Percentiles rank a stretch among this genome's conserved stretches.
Evolutionary conservation across 2,329 filamentous ascomycete genomes (phyloP).

Genomic region (Magnaporthales sp.): DNA sequence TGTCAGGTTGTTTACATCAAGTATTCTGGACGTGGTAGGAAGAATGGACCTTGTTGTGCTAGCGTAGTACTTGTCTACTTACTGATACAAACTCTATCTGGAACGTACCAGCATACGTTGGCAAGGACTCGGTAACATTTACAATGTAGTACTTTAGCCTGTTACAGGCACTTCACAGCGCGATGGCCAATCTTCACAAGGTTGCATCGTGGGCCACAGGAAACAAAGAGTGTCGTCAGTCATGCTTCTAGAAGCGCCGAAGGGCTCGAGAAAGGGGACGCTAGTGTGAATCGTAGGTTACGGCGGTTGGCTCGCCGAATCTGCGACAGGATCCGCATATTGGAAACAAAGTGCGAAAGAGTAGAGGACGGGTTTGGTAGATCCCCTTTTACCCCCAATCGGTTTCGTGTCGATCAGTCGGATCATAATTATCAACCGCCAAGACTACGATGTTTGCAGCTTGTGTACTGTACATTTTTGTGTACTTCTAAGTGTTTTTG

Average conservation of each 20-base stretch:
- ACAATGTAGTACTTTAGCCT: background rate
- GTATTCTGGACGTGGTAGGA: background rate
- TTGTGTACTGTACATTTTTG: background rate
- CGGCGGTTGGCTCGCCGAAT: constrained; percentile 1
- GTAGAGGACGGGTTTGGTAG: background rate
- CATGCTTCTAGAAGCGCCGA: background rate
- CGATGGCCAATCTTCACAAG: background rate
- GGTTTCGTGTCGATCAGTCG: constrained; percentile 8
- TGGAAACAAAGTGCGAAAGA: constrained; percentile 18
- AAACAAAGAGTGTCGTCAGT: background rate
- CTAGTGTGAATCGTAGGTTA: background rate
- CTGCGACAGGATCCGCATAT: constrained; percentile 24
- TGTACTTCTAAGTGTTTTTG: background rate
- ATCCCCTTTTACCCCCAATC: background rate
- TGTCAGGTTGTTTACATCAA: background rate
- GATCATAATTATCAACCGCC: background rate
- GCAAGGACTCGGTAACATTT: background rate
- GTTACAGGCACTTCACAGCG: background rate
- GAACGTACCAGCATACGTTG: background rate
- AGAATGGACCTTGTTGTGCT: background rate
- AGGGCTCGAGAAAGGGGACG: background rate
- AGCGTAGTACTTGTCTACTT: background rate
- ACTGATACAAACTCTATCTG: background rate
- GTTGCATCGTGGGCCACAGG: background rate
- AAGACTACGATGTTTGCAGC: background rate